Evolutionary conservation across 2,329 filamentous ascomycete genomes (phyloP).

Genomic region (Nannizziopsis barbatae): DNA sequence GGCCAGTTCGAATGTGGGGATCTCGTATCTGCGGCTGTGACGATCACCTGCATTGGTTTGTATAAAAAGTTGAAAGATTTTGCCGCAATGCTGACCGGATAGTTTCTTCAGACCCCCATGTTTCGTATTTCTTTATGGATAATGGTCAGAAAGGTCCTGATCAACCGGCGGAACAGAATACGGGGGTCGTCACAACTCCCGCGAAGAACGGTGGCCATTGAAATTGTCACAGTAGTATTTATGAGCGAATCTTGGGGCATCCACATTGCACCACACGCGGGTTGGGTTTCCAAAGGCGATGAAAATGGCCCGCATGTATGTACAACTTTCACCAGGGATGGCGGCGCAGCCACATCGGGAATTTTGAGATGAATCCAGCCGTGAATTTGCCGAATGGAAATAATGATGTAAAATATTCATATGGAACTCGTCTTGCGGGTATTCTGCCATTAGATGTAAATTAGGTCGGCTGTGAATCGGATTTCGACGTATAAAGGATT

Average conservation of each 20-base stretch:
- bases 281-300: not conserved
- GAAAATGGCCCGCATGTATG: not conserved
- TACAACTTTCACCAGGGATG: not conserved
- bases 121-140: not conserved
- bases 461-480: not conserved
- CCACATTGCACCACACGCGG: too few species aligned
- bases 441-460: not conserved
- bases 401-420: not conserved
- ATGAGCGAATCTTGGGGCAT: not conserved
- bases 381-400: not conserved
- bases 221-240: not conserved
- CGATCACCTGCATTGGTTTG: not conserved
- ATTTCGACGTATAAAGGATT: conserved; percentile 1
- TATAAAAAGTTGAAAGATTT: not conserved
- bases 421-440: not conserved
- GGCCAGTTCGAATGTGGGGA: not conserved
- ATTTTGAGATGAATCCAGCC: not conserved
- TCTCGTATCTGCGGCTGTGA: not conserved
- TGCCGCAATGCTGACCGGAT: not conserved
- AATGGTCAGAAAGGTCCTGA: not conserved
- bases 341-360: not conserved
- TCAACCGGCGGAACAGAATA: too few species aligned
- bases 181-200: not conserved
- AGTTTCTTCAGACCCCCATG: not conserved
- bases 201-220: not conserved